Evolutionary conservation across 768 basidiomycete species (phyloP), one percentile per base, ranked within the genome.

Genomic region (Filobasidium wieringae): DNA sequence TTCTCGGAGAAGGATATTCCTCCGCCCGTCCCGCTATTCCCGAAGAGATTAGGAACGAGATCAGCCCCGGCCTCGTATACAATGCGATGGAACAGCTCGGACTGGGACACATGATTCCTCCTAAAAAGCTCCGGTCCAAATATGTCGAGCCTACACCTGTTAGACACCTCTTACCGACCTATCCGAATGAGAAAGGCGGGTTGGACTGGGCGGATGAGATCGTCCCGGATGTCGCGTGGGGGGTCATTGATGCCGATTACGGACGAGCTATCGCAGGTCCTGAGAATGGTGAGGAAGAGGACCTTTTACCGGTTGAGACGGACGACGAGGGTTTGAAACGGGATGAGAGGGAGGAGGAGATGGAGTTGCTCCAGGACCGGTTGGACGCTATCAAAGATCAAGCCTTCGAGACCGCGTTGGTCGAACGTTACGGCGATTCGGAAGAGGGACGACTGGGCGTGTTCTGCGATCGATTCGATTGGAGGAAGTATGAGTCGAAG

Each of bases 351-450:
- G 14, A 6, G 4, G 3, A 26, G 40, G n/a, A 39, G 19, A 9
- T 53, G 5, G 52, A 53, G 26, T 32, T n/a, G n/a, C 32, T 53
- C 9, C 52, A 53, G 33, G 52, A 53, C 36, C 12, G n/a, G 17
- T 19, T 53, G 19, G 52, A 53, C 36, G 30, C 31, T 9, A 14
- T 36, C 14, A 22, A 36, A 22, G 52, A 53, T 39, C 15, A 37
- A 2, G 52, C 36, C 14, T 19, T n/a, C 33, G 52, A 53, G 52
- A n/a, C 24, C 2, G 22, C n/a, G 17, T 36, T 53, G 4, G 5
- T n/a, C 22, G 34, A 32, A n/a, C 32, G 36, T 9, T 39, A 34
- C n/a, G 17, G 11, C n/a, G 7, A 7, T 26, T 17, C 14, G 12
- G 52, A n/a, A 36, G 34, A 19, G 12, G 32, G 22, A 14, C 22